Base-by-base conservation (phyloP, 805 yeast genomes). In the Isabelozyma rhagii region DNA sequence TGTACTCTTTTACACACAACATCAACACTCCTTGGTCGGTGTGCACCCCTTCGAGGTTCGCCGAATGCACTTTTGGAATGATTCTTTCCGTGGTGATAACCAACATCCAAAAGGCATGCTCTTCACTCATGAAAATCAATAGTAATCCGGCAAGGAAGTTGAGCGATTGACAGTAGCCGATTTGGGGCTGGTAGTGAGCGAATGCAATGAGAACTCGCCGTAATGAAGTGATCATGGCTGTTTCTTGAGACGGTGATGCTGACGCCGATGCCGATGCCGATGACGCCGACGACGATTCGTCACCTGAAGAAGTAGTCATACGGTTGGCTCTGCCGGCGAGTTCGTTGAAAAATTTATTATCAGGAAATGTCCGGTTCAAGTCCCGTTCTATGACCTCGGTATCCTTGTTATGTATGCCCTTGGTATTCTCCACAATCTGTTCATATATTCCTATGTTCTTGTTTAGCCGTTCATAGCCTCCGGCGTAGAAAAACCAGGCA, bases 401-500 rank as follows among this genome's bases (percentile, higher is more conserved):
- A 62, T 94, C 96, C 50, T 83, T 84, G 56, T 81, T 85, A n/a
- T 75, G 71, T 43, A 80, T 61, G 34, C 70, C 72, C 31, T 63
- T 56, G 0, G 93, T 83, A 55, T 84, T 83, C 11, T 68, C 71
- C 39, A 89, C 83, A 29, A 93, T 74, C 51, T 75, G 72, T 43
- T 83, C 88, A 64, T 92, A 94, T 2, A 88, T 78, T 1, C 96
- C 97, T 13, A 71, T 72, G 61, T 92, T 83, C 39, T 82, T 81
- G 55, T 79, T 82, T 49, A 90, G 67, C 55, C 78, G 78, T 47
- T 88, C 94, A 48, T 83, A 78, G 2, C 98, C 99, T 25, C 84
- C 84, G 8, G 96, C 96, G 66, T 89, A 93, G 72, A 83, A 85
- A 77, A 94, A 93, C 99, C 99, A 93, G 0, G 97, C 97, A 55